These are phyloP conservation scores for Millerozyma miso DNA, from an alignment of 805 yeast species.

Conservation along the genomic window DNA sequence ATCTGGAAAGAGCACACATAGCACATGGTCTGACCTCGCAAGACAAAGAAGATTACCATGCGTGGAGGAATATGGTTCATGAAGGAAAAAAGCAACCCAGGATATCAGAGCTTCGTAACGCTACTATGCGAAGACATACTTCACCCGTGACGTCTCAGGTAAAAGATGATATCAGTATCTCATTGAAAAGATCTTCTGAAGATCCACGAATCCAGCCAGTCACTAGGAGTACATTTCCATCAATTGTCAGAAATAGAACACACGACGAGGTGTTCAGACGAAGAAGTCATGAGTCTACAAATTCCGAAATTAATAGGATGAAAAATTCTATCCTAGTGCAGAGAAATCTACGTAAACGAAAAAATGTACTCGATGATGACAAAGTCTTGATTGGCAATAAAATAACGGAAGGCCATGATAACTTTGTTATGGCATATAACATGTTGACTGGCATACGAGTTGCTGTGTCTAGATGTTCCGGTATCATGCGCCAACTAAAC, in stretches of 20 bases:
- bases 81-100: neutral
- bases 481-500: conserved; percentile 67
- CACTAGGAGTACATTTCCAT: conserved; percentile 17
- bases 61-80: neutral
- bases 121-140: conserved; percentile 10
- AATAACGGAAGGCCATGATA: conserved; percentile 89
- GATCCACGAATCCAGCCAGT: conserved; percentile 4
- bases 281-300: conserved; percentile 19
- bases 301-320: conserved; percentile 47
- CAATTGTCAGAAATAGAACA: conserved; percentile 3
- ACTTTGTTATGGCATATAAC: conserved; percentile 90
- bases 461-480: conserved; percentile 89
- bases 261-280: neutral
- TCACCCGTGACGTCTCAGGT: conserved; percentile 7
- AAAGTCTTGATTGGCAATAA: conserved; percentile 70
- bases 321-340: conserved; percentile 44
- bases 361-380: conserved; percentile 46
- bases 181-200: conserved; percentile 3
- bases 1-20: neutral
- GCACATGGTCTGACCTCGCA: neutral
- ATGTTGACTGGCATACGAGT: conserved; percentile 97
- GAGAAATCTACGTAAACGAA: conserved; percentile 38
- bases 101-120: neutral
- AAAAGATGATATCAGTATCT: conserved; percentile 1
- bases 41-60: neutral